Evolutionary conservation across 2,329 filamentous ascomycete species (phyloP).

Genomic region (Scortechinia acanthostroma): DNA sequence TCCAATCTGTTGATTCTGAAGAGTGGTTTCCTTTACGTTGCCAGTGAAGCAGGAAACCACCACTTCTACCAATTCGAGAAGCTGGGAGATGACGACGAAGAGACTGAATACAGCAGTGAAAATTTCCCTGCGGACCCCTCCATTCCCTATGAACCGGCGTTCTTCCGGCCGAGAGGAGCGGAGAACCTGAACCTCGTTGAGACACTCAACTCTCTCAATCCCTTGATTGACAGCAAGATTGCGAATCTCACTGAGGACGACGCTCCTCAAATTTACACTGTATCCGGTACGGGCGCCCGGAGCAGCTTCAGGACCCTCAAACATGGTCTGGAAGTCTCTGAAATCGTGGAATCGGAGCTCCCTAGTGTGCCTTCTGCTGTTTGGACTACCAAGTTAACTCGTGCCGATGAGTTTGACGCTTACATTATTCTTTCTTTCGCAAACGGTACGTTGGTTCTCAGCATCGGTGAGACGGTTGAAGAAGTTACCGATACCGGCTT

Average conservation of each 20-base stretch:
- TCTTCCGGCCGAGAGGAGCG: slow-evolving; percentile 73
- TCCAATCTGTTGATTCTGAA: slow-evolving; percentile 86
- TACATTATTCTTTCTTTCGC: slow-evolving; percentile 94
- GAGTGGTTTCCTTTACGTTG: slow-evolving; percentile 89
- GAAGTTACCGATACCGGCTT: slow-evolving; percentile 87
- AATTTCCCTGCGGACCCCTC: slow-evolving; percentile 71
- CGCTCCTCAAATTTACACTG: slow-evolving; percentile 89
- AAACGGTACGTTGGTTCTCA: slow-evolving; percentile 83
- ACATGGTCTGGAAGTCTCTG: slow-evolving; percentile 85
- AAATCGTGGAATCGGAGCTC: slow-evolving; percentile 89
- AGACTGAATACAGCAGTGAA: slow-evolving; percentile 78
- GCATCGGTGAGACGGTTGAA: slow-evolving; percentile 93
- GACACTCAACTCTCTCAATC: slow-evolving; percentile 81
- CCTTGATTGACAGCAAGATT: slow-evolving; percentile 83
- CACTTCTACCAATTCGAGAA: slow-evolving; percentile 97
- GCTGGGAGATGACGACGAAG: slow-evolving; percentile 88
- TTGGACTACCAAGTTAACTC: slow-evolving; percentile 86
- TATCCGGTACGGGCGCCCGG: slow-evolving; percentile 80
- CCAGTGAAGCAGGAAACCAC: slow-evolving; percentile 86
- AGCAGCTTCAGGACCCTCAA: slow-evolving; percentile 88
- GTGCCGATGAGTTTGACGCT: slow-evolving; percentile 77
- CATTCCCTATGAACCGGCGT: slow-evolving; percentile 69
- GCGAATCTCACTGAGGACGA: slow-evolving; percentile 87
- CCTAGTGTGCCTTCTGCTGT: slow-evolving; percentile 84
- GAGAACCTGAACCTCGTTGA: slow-evolving; percentile 82